phyloP scores from a whole-genome alignment of 345 rosid genomes.

The Mercurialis annua region DNA sequence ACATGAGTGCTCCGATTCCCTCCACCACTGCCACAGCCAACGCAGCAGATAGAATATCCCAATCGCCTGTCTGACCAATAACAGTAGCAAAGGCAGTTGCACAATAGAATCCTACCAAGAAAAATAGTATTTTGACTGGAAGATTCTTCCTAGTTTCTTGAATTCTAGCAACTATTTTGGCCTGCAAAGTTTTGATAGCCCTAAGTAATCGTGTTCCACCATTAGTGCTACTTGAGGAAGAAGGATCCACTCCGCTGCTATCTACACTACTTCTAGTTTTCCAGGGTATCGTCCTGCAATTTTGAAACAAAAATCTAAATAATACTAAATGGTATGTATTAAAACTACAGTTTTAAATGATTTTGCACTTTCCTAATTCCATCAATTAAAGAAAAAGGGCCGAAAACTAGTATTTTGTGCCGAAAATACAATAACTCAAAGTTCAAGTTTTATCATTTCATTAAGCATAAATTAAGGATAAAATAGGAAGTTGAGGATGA shows the following conservation, averaged over 20 bases:
- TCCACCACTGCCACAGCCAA: conserved; percentile 75
- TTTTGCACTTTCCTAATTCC: not conserved
- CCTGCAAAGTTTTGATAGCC: conserved; percentile 53
- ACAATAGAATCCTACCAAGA: conserved; percentile 85
- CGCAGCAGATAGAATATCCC: conserved; percentile 95
- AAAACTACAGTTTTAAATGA: not conserved
- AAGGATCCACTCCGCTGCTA: conserved; percentile 53
- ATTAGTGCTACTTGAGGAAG: conserved; percentile 39
- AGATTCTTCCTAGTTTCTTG: conserved; percentile 59
- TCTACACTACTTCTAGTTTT: conserved; percentile 45
- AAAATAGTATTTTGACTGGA: conserved; percentile 69
- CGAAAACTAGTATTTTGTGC: not conserved
- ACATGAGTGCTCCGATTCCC: conserved; percentile 90
- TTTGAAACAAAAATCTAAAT: conserved; percentile 21
- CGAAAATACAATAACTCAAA: not conserved
- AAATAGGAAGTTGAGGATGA: not conserved
- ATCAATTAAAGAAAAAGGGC: not conserved
- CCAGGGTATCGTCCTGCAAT: conserved; percentile 57
- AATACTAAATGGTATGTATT: not conserved
- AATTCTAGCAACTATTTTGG: conserved; percentile 49
- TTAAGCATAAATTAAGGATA: not conserved
- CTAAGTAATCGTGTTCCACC: conserved; percentile 59
- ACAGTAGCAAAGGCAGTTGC: conserved; percentile 80
- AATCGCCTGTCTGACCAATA: conserved; percentile 97
- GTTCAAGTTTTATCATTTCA: not conserved